phyloP scores from a whole-genome alignment of 2,329 filamentous ascomycete species.

The Tricladium varicosporioides region DNA sequence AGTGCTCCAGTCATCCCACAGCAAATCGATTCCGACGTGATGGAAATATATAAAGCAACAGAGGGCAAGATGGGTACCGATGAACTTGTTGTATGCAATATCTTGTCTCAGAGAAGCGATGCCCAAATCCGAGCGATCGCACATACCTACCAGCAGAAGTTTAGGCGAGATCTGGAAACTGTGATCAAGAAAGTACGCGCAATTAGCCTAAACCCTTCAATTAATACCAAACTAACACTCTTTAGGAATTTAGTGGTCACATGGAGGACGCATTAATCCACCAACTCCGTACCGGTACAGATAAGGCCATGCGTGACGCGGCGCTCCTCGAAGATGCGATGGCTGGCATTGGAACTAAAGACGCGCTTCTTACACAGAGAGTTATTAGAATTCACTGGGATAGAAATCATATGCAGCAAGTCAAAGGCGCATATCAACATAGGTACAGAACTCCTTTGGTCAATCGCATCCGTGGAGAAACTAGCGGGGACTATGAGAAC shows the following conservation, averaged over 20 bases:
- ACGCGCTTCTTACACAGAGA: constrained; percentile 73
- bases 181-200: constrained; percentile 65
- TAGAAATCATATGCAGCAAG: constrained; percentile 66
- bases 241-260: constrained; percentile 79
- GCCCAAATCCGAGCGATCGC: constrained; percentile 81
- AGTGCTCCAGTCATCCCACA: constrained; percentile 69
- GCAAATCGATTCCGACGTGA: constrained; percentile 72
- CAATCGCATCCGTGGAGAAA: constrained; percentile 74
- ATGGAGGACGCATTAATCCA: constrained; percentile 83
- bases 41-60: constrained; percentile 72
- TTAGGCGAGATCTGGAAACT: constrained; percentile 66
- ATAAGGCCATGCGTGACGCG: constrained; percentile 84
- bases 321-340: constrained; percentile 80
- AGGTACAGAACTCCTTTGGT: constrained; percentile 67
- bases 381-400: constrained; percentile 86
- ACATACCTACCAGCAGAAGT: constrained; percentile 71
- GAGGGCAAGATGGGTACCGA: constrained; percentile 73
- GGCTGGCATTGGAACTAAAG: constrained; percentile 84
- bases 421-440: constrained; percentile 75
- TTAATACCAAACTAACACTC: neutral
- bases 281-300: constrained; percentile 73
- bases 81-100: constrained; percentile 72
- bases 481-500: constrained; percentile 77
- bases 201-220: too few relatives aligned
- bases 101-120: constrained; percentile 74